Evolutionary conservation across 2,329 filamentous ascomycete species (phyloP).

Genomic region (Eurotiales sp.): DNA sequence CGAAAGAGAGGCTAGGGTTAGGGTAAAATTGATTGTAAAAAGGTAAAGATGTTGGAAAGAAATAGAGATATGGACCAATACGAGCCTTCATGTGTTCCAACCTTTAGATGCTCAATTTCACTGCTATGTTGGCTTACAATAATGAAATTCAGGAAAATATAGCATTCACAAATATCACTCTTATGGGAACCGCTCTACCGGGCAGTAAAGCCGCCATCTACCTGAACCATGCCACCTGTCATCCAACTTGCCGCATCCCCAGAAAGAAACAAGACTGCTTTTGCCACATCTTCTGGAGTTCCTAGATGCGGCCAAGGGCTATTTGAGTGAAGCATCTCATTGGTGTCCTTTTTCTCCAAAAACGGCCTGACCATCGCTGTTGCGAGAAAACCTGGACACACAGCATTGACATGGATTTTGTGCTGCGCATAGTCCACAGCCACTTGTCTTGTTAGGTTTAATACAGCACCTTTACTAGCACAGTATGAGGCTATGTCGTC

Average conservation of each 20-base stretch:
- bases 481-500: neutral
- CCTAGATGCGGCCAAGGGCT: neutral
- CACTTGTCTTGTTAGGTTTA: neutral
- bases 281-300: neutral
- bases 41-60: too few relatives aligned
- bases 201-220: neutral
- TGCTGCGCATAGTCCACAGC: neutral
- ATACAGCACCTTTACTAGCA: neutral
- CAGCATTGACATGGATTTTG: neutral
- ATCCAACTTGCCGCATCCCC: neutral
- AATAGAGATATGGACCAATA: too few relatives aligned
- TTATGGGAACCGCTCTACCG: too few relatives aligned
- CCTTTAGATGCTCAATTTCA: too few relatives aligned
- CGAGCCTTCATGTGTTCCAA: too few relatives aligned
- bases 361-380: neutral
- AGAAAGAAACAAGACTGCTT: neutral
- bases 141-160: too few relatives aligned
- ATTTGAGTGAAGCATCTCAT: neutral
- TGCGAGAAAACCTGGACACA: neutral
- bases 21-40: too few relatives aligned
- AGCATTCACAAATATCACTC: too few relatives aligned
- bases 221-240: neutral
- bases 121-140: too few relatives aligned
- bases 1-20: too few relatives aligned
- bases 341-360: neutral